Evolutionary conservation across 2,329 filamentous ascomycete species (phyloP).

Genomic region (Ascochyta fabae): DNA sequence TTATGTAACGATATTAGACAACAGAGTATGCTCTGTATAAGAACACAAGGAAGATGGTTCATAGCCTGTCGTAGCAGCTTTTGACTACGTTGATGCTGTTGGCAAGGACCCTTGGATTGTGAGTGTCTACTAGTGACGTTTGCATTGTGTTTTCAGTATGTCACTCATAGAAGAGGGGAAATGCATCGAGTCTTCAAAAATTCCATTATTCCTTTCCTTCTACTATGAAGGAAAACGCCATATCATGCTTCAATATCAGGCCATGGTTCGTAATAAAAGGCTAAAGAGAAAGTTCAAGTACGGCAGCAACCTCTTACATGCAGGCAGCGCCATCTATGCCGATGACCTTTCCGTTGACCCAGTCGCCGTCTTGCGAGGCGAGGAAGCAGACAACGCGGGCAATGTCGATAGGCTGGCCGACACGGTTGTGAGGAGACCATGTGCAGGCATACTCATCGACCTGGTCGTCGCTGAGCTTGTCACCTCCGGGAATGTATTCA

Average conservation of each 20-base stretch:
- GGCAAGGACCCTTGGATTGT: neutral
- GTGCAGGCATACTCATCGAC: slow-evolving; percentile 68
- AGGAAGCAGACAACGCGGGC: slow-evolving; percentile 69
- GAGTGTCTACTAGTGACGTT: neutral
- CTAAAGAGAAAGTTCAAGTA: slow-evolving; percentile 16
- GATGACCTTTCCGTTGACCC: slow-evolving; percentile 62
- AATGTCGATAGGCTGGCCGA: slow-evolving; percentile 72
- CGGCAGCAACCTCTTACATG: slow-evolving; percentile 42
- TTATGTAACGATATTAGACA: no score
- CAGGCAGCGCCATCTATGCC: slow-evolving; percentile 55
- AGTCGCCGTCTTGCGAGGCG: slow-evolving; percentile 64
- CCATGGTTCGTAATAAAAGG: slow-evolving; percentile 16
- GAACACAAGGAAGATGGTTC: neutral
- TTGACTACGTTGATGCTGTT: neutral
- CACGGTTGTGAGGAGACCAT: slow-evolving; percentile 69
- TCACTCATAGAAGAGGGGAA: neutral
- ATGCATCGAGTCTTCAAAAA: neutral
- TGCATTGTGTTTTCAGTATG: neutral
- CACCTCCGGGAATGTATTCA: slow-evolving; percentile 67
- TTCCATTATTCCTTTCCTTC: slow-evolving; percentile 16
- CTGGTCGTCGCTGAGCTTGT: slow-evolving; percentile 62
- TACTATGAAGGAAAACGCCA: slow-evolving; percentile 23
- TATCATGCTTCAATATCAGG: slow-evolving; percentile 22
- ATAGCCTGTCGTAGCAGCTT: neutral
- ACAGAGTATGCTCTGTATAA: neutral